Evolutionary conservation across 2,329 filamentous ascomycete species (phyloP).

Genomic region (Cladosporium sp.): DNA sequence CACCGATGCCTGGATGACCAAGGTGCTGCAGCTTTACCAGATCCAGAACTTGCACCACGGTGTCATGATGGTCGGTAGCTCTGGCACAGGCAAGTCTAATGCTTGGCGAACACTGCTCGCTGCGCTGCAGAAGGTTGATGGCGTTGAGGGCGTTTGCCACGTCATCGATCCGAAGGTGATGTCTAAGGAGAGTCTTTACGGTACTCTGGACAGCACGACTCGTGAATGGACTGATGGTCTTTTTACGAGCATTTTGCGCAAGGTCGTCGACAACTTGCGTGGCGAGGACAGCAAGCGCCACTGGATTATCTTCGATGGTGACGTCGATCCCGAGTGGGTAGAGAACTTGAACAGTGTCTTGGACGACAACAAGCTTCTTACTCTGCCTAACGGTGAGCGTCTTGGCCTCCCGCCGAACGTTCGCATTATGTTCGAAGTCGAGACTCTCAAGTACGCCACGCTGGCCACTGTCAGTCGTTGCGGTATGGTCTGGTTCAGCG

Average conservation of each 20-base stretch:
- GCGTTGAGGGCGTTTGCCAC: conserved; percentile 90
- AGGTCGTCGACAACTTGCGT: conserved; percentile 97
- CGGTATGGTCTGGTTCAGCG: conserved; percentile 99
- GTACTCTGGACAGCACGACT: conserved; percentile 92
- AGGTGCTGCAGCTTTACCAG: conserved; percentile 94
- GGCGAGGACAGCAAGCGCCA: conserved; percentile 96
- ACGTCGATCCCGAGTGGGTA: conserved; percentile 99
- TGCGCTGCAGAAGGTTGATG: conserved; percentile 86
- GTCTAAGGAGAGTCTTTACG: conserved; percentile 97
- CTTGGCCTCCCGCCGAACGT: conserved; percentile 93
- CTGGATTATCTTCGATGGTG: conserved; percentile 99
- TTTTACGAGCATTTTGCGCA: conserved; percentile 95
- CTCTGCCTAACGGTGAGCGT: conserved; percentile 95
- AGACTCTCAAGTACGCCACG: conserved; percentile 95
- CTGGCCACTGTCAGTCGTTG: conserved; percentile 98
- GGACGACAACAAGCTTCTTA: conserved; percentile 97
- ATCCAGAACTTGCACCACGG: conserved; percentile 98
- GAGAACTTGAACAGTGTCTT: conserved; percentile 99
- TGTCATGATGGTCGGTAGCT: conserved; percentile 99
- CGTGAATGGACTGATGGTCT: conserved; percentile 98
- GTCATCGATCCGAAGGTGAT: conserved; percentile 99
- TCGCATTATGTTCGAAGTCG: conserved; percentile 99
- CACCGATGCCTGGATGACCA: conserved; percentile 95
- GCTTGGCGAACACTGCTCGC: conserved; percentile 92
- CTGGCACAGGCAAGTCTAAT: conserved; percentile 94